Base-by-base conservation (phyloP, 805 yeast species). In the Ogataea trehalophila region DNA sequence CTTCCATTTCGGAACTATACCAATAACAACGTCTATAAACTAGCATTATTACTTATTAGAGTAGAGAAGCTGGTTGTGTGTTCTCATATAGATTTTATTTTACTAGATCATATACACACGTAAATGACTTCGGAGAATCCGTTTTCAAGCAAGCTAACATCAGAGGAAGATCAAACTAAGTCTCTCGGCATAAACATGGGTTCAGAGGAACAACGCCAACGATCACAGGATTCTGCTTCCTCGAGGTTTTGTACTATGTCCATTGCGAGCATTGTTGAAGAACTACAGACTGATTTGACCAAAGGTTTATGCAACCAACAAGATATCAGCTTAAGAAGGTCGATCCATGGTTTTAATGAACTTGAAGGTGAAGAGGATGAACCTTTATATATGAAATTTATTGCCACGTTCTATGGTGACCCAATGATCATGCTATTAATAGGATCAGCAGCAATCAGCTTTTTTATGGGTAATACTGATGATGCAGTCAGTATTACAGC, bases 401-500 rank as follows among this genome's bases (percentile, higher is more conserved):
- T 89, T 9, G 73, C 83, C 50, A 88, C 84, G 46, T 94, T 94
- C 61, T 83, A 87, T 59, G 91, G 87, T 57, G 96, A 94, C 68
- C 97, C 97, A 22, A 74, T 94, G 69, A 92, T 94, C 55, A 71
- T 94, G 56, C 71, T 94, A 49, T 75, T 94, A 58, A 87, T 91
- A 37, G 97, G 94, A 0, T 89, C 97, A 0, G 97, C 99, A 0
- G 78, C 77, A 2, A 75, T 94, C 34, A 83, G 95, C 52, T 87
- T 92, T 56, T 67, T 87, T 58, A 88, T 94, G 95, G 96, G 97
- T n/a, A 94, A 94, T 68, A 80, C 81, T 33, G 97, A 94, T 63
- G 99, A 94, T 66, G 96, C 98, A 2, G 72, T 94, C n/a, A 83
- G 94, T 55, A 94, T 94, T 57, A 84, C 97, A 0, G 72, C 91